phyloP scores from a whole-genome alignment of 2,329 filamentous ascomycete species.

The Hymenoscyphus albidus region DNA sequence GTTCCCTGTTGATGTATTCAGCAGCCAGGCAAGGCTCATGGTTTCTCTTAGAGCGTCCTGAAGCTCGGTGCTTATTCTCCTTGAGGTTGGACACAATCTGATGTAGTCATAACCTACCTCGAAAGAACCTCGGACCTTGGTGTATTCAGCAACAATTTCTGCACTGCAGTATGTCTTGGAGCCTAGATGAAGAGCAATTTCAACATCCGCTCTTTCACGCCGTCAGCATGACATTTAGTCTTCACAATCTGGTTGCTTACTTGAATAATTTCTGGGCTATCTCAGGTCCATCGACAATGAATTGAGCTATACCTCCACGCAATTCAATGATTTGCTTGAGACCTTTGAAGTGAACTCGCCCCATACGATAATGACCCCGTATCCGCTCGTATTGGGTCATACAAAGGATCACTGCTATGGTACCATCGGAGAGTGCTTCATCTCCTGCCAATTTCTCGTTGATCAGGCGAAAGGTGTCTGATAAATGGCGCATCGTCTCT shows the following conservation, averaged over 20 bases:
- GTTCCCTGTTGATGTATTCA: conserved; percentile 19
- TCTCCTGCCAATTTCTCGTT: conserved; percentile 31
- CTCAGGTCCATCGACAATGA: conserved; percentile 19
- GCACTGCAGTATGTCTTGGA: conserved; percentile 19
- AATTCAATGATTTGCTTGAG: conserved; percentile 32
- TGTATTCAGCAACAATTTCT: conserved; percentile 8
- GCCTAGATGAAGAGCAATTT: conserved; percentile 28
- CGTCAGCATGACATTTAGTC: background rate
- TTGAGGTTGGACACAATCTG: background rate
- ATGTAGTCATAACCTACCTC: background rate
- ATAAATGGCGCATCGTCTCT: conserved; percentile 29
- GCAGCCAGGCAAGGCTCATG: conserved; percentile 19
- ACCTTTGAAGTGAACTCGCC: conserved; percentile 34
- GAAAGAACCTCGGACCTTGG: background rate
- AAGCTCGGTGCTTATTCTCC: conserved; percentile 4
- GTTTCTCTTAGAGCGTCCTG: conserved; percentile 20
- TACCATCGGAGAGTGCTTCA: conserved; percentile 30
- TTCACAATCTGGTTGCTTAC: conserved; percentile 7
- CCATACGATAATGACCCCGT: conserved; percentile 23
- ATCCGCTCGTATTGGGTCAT: conserved; percentile 31
- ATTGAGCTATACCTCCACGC: conserved; percentile 31
- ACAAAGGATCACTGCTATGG: conserved; percentile 31
- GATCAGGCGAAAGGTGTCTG: conserved; percentile 29
- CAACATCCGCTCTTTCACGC: conserved; percentile 26
- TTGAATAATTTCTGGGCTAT: conserved; percentile 28